Evolutionary conservation across 352 stramenopile species (phyloP).

Genomic region (Phytophthora podocarpi): DNA sequence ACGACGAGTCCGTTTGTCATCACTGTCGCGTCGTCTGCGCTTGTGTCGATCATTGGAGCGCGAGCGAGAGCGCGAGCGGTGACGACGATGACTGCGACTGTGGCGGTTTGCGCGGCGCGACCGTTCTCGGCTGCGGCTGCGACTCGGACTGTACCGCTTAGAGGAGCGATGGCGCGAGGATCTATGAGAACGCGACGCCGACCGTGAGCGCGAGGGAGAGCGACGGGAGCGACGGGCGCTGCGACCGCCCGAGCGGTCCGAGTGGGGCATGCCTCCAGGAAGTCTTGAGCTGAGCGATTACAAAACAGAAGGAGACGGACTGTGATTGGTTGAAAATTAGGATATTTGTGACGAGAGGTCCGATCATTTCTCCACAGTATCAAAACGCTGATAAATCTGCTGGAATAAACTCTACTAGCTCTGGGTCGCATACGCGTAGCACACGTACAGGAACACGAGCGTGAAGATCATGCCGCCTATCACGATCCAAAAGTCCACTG

Average conservation of each 20-base stretch:
- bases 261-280: neutral
- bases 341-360: too few relatives aligned
- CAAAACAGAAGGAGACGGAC: neutral
- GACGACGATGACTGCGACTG: slow-evolving; percentile 25
- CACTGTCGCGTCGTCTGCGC: slow-evolving; percentile 17
- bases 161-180: slow-evolving; percentile 27
- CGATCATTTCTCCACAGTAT: too few relatives aligned
- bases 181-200: slow-evolving; percentile 16
- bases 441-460: slow-evolving; percentile 80
- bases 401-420: too few relatives aligned
- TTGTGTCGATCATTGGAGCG: slow-evolving; percentile 35
- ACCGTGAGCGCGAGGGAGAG: slow-evolving; percentile 5
- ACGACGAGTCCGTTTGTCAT: slow-evolving; percentile 6
- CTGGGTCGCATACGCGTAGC: slow-evolving; percentile 57
- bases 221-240: slow-evolving; percentile 12
- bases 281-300: neutral
- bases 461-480: slow-evolving; percentile 83
- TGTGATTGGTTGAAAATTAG: neutral
- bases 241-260: slow-evolving; percentile 10
- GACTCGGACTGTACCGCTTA: slow-evolving; percentile 24
- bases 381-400: too few relatives aligned
- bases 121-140: slow-evolving; percentile 34
- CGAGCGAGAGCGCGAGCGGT: slow-evolving; percentile 30
- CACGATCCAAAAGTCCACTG: slow-evolving; percentile 86
- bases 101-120: slow-evolving; percentile 29